A percentile compares a stretch with the other conserved stretches of the same genome.
Conservation (phyloP, 139 green algal species). For the Coccomyxa sp. region DNA sequence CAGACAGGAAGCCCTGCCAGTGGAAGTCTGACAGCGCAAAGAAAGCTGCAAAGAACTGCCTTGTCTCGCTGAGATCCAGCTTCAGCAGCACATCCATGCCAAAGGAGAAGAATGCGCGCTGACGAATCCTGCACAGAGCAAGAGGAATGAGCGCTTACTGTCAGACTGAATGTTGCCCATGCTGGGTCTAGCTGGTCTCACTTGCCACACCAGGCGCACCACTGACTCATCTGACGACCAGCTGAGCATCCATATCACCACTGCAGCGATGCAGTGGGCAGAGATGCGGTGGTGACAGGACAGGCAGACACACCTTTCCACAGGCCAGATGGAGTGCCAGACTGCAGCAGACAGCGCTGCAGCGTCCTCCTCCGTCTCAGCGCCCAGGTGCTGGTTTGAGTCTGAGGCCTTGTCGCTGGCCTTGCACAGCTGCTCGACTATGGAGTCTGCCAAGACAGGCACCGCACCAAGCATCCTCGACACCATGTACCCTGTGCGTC, state of each 20-base stretch:
- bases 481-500: slow-evolving; percentile 97
- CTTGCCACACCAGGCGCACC: too few species aligned
- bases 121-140: slow-evolving; percentile 51
- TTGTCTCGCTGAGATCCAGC: slow-evolving; percentile 78
- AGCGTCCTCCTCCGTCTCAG: slow-evolving; percentile 46
- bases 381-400: slow-evolving; percentile 8
- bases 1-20: slow-evolving; percentile 96
- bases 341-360: slow-evolving; percentile 55
- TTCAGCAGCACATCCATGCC: slow-evolving; percentile 93
- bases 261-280: too few species aligned
- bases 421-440: slow-evolving; percentile 65
- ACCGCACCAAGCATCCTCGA: slow-evolving; percentile 78
- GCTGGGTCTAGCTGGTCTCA: too few species aligned
- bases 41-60: slow-evolving; percentile 95
- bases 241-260: too few species aligned
- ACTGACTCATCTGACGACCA: too few species aligned
- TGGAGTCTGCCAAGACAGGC: slow-evolving; percentile 77
- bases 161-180: too few species aligned
- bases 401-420: slow-evolving; percentile 45
- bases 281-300: too few species aligned
- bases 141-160: too few species aligned
- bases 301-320: slow-evolving; percentile 52
- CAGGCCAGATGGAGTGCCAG: slow-evolving; percentile 85
- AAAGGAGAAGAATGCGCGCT: slow-evolving; percentile 95
- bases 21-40: slow-evolving; percentile 86